Evolutionary conservation across 2,329 filamentous ascomycete genomes (phyloP).

Genomic region (Colletotrichum agaves): DNA sequence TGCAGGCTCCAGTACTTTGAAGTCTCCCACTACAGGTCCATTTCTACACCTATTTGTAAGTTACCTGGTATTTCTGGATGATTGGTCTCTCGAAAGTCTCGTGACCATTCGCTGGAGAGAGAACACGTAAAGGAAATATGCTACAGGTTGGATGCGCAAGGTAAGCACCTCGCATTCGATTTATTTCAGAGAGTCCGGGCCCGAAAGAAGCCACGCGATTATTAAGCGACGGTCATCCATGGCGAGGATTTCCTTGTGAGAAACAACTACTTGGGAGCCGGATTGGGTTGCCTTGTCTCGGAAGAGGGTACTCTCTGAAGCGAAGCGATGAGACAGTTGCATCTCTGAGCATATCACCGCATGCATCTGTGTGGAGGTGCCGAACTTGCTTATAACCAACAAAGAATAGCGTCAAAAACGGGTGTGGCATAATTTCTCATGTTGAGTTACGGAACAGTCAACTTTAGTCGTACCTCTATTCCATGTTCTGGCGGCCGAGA

Average conservation of each 20-base stretch:
- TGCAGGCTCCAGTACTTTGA: too few relatives aligned
- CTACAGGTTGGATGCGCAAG: background rate
- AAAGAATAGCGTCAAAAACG: background rate
- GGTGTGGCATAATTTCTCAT: background rate
- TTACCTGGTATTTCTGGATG: too few relatives aligned
- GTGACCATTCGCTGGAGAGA: too few relatives aligned
- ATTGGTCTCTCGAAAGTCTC: too few relatives aligned
- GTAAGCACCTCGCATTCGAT: background rate
- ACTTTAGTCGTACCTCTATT: background rate
- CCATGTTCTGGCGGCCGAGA: background rate
- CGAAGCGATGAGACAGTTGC: background rate
- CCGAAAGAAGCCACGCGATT: background rate
- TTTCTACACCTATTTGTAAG: too few relatives aligned
- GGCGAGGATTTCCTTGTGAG: background rate
- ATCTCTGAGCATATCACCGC: background rate
- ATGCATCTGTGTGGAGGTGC: background rate
- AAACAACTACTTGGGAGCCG: background rate
- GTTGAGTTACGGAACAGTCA: background rate
- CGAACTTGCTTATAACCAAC: background rate
- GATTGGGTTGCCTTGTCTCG: conserved; percentile 1
- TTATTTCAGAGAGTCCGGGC: background rate
- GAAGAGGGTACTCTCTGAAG: background rate
- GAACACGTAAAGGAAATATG: too few relatives aligned
- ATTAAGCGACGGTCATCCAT: background rate
- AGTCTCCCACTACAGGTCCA: too few relatives aligned